Percentiles rank a stretch among this genome's conserved stretches.
phyloP scores from a whole-genome alignment of 2,329 filamentous ascomycete species.

The Ophiostoma novo-ulmi region DNA sequence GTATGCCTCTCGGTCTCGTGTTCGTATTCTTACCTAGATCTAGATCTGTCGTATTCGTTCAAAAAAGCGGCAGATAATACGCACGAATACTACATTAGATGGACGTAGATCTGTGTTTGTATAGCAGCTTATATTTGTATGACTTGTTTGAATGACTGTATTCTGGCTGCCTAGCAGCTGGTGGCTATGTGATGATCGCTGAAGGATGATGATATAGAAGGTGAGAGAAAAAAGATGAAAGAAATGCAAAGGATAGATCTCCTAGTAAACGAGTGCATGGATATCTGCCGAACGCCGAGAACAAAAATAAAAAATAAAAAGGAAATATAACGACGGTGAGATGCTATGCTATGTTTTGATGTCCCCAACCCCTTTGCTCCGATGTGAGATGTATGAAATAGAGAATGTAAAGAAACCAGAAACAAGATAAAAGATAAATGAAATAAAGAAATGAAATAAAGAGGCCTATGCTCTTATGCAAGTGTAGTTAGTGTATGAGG shows the following conservation, averaged over 20 bases:
- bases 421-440: not conserved
- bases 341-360: slow-evolving; percentile 11
- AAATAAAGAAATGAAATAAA: not conserved
- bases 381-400: not conserved
- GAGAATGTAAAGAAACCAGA: not conserved
- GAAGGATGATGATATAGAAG: not conserved
- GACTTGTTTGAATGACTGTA: not conserved
- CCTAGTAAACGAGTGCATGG: slow-evolving; percentile 12
- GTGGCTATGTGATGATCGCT: not conserved
- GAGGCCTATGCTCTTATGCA: too few relatives aligned
- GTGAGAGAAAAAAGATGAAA: not conserved
- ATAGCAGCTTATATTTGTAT: not conserved
- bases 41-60: not conserved
- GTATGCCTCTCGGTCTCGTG: not conserved
- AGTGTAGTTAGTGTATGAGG: not conserved
- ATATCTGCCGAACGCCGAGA: slow-evolving; percentile 11
- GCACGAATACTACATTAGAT: not conserved
- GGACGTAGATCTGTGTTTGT: not conserved
- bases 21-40: not conserved
- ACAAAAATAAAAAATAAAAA: not conserved
- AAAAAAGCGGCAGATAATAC: not conserved
- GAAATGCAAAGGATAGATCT: not conserved
- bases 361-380: slow-evolving; percentile 1
- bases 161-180: slow-evolving; percentile 10
- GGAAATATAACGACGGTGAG: not conserved